Conservation (phyloP, 1,139 yeast species). For the Starmera stellimalicola region DNA sequence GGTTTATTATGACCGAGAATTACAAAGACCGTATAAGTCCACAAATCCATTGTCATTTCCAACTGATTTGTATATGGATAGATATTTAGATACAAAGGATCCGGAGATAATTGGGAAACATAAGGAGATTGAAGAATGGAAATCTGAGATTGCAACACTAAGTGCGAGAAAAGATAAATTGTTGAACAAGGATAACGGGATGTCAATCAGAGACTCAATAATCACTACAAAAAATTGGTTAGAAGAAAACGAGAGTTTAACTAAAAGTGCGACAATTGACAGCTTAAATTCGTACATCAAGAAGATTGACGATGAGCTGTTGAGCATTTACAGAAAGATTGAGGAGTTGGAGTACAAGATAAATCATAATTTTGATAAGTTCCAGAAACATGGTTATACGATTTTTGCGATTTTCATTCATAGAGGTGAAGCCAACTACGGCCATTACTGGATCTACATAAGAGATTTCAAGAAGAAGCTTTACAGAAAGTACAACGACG, state of each 20-base stretch:
- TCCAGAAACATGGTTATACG: conserved; percentile 62
- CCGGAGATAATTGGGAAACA: conserved; percentile 40
- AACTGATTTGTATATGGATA: conserved; percentile 72
- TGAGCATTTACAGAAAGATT: conserved; percentile 29
- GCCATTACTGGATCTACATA: conserved; percentile 95
- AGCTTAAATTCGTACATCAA: conserved; percentile 21
- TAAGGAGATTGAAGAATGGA: conserved; percentile 57
- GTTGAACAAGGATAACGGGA: conserved; percentile 34
- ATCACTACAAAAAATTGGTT: conserved; percentile 49
- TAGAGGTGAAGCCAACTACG: conserved; percentile 91
- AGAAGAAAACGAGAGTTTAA: conserved; percentile 26
- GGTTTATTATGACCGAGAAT: conserved; percentile 76
- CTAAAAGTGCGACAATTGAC: conserved; percentile 27
- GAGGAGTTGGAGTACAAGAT: conserved; percentile 37
- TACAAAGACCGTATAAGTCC: conserved; percentile 70
- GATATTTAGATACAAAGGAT: conserved; percentile 73
- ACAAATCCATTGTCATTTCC: conserved; percentile 75
- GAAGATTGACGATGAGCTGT: conserved; percentile 30
- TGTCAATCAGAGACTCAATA: conserved; percentile 42
- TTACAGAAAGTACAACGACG: conserved; percentile 90
- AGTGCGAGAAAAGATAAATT: conserved; percentile 34
- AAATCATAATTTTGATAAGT: conserved; percentile 47
- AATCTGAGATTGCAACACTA: conserved; percentile 39
- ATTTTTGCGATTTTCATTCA: conserved; percentile 91
- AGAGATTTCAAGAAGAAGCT: conserved; percentile 58